Evolutionary conservation across 768 basidiomycete genomes (phyloP).

Genomic region (Coprinopsis marcescibilis): DNA sequence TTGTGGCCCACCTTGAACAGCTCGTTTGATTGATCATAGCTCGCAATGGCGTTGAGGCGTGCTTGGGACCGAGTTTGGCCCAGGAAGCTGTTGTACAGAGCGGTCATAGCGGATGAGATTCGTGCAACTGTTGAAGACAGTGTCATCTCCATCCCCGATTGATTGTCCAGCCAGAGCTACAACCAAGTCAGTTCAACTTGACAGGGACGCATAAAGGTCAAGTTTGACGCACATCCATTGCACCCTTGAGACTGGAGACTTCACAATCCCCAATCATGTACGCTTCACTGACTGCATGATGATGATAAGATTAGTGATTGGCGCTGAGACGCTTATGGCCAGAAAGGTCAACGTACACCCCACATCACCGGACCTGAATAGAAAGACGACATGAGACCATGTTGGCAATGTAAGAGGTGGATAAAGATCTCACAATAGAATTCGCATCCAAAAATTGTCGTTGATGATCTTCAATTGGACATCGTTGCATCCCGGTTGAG

Average conservation of each 20-base stretch:
- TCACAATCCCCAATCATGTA: conserved; percentile 70
- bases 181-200: conserved; percentile 5
- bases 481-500: conserved; percentile 55
- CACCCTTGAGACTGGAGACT: conserved; percentile 51
- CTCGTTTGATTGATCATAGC: conserved; percentile 90
- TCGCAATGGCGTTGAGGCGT: conserved; percentile 75
- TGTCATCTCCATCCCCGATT: conserved; percentile 50
- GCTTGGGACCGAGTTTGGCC: conserved; percentile 71
- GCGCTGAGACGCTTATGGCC: not conserved
- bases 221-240: conserved; percentile 53
- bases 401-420: conserved; percentile 9
- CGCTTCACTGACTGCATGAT: conserved; percentile 61
- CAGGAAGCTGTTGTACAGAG: conserved; percentile 64
- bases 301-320: conserved; percentile 11
- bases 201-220: not conserved
- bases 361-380: conserved; percentile 49
- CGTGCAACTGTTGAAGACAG: conserved; percentile 52
- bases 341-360: conserved; percentile 44
- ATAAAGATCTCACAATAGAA: conserved; percentile 45
- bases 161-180: conserved; percentile 66
- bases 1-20: conserved; percentile 59
- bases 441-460: conserved; percentile 63
- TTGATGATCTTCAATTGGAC: conserved; percentile 52
- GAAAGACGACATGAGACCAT: conserved; percentile 17
- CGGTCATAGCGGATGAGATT: conserved; percentile 52